phyloP scores from a whole-genome alignment of 2,329 filamentous ascomycete genomes.

The Juglanconis sp. region DNA sequence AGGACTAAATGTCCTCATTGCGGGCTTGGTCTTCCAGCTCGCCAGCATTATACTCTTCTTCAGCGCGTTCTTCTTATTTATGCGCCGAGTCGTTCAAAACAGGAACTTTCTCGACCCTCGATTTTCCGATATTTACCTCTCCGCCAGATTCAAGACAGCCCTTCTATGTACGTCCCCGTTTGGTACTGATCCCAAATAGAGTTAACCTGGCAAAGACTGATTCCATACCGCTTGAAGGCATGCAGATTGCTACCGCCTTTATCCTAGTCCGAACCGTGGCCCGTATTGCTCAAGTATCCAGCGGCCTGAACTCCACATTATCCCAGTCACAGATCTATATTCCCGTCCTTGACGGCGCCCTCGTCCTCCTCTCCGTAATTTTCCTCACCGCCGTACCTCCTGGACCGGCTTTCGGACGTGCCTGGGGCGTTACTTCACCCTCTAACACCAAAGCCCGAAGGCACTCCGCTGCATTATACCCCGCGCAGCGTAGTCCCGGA shows the following conservation, averaged over 20 bases:
- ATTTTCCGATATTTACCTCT: slow-evolving; percentile 39
- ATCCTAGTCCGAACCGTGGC: slow-evolving; percentile 40
- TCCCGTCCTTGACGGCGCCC: slow-evolving; percentile 38
- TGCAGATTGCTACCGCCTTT: slow-evolving; percentile 34
- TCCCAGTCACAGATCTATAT: slow-evolving; percentile 37
- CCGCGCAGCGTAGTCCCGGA: background rate
- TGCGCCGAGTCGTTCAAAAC: slow-evolving; percentile 35
- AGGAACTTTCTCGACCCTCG: slow-evolving; percentile 36
- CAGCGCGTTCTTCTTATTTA: slow-evolving; percentile 38
- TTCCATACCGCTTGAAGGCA: slow-evolving; percentile 25
- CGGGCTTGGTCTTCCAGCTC: slow-evolving; percentile 43
- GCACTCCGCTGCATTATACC: background rate
- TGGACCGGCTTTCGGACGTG: slow-evolving; percentile 35
- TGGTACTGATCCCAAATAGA: background rate
- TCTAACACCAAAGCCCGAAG: slow-evolving; percentile 1
- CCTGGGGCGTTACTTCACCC: slow-evolving; percentile 40
- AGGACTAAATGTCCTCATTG: slow-evolving; percentile 38
- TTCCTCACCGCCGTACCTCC: slow-evolving; percentile 37
- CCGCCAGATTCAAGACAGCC: slow-evolving; percentile 40
- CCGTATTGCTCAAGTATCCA: slow-evolving; percentile 37
- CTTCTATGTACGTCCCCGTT: slow-evolving; percentile 37
- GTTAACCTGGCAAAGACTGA: background rate
- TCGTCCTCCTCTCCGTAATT: slow-evolving; percentile 35
- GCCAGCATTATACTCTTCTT: slow-evolving; percentile 38
- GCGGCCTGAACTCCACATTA: slow-evolving; percentile 31